phyloP scores from a whole-genome alignment of 2,329 filamentous ascomycete genomes.

The Colletotrichum noveboracense region DNA sequence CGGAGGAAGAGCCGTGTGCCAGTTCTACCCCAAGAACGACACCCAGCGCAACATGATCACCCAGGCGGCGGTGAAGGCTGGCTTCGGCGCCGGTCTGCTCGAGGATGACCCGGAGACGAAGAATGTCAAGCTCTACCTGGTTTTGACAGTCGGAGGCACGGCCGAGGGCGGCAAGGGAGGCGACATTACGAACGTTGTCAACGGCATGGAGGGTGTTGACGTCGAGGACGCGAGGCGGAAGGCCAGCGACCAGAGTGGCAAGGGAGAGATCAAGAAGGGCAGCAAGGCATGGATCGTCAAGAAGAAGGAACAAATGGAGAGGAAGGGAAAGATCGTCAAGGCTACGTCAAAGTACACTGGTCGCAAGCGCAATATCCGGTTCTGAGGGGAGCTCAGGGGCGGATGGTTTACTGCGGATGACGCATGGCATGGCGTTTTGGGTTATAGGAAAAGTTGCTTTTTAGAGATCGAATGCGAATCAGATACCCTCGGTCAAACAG shows the following conservation, averaged over 20 bases:
- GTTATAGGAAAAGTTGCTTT: conserved; percentile 5
- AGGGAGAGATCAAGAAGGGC: conserved; percentile 73
- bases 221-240: conserved; percentile 72
- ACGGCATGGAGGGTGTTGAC: conserved; percentile 87
- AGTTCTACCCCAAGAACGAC: conserved; percentile 98
- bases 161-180: conserved; percentile 58
- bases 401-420: background rate
- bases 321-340: conserved; percentile 95
- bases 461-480: conserved; percentile 11
- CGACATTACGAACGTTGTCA: conserved; percentile 90
- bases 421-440: conserved; percentile 27
- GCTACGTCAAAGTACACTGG: conserved; percentile 92
- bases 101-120: conserved; percentile 98
- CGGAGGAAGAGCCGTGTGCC: conserved; percentile 89
- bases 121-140: conserved; percentile 94
- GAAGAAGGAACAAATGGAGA: conserved; percentile 93
- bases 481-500: conserved; percentile 10
- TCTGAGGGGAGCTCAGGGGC: conserved; percentile 49
- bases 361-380: conserved; percentile 79
- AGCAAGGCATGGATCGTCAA: conserved; percentile 83
- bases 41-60: conserved; percentile 91
- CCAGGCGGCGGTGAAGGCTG: conserved; percentile 86
- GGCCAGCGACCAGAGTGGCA: conserved; percentile 48
- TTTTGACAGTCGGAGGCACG: conserved; percentile 82
- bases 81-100: conserved; percentile 92